These are phyloP conservation scores for Aspergillus hiratsukae DNA, from an alignment of 2,329 filamentous ascomycete genomes.

Conservation along the genomic window DNA sequence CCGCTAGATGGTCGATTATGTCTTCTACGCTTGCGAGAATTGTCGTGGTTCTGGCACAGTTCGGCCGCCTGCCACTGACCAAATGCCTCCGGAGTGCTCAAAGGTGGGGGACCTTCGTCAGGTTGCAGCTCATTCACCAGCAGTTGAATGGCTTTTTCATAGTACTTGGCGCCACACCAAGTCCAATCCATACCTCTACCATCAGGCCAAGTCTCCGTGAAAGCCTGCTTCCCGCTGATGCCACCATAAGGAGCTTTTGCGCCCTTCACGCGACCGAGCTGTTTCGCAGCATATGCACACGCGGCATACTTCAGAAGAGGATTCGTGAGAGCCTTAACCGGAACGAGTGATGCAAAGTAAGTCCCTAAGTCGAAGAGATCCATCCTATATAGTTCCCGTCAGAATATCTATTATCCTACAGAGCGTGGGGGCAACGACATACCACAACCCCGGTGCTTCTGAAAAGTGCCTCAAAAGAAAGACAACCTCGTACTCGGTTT, in stretches of 20 bases:
- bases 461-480: slow-evolving; percentile 58
- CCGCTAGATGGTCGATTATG: slow-evolving; percentile 40
- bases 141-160: slow-evolving; percentile 58
- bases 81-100: slow-evolving; percentile 33
- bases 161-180: slow-evolving; percentile 59
- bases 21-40: slow-evolving; percentile 40
- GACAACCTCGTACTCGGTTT: slow-evolving; percentile 54
- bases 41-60: slow-evolving; percentile 32
- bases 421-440: slow-evolving; percentile 13
- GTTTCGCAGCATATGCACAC: slow-evolving; percentile 59
- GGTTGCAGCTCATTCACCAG: slow-evolving; percentile 44
- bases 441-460: slow-evolving; percentile 57
- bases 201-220: slow-evolving; percentile 52
- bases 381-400: slow-evolving; percentile 31
- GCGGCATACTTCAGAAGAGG: slow-evolving; percentile 50
- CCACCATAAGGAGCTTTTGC: slow-evolving; percentile 49
- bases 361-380: slow-evolving; percentile 47
- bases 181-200: slow-evolving; percentile 52
- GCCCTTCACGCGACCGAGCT: slow-evolving; percentile 53
- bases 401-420: background rate
- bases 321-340: slow-evolving; percentile 51
- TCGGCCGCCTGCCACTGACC: slow-evolving; percentile 35
- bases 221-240: slow-evolving; percentile 42
- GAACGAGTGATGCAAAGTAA: slow-evolving; percentile 59
- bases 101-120: slow-evolving; percentile 30